Evolutionary conservation across 2,329 filamentous ascomycete species (phyloP).

Genomic region (Ceratocystiopsis brevicomis): DNA sequence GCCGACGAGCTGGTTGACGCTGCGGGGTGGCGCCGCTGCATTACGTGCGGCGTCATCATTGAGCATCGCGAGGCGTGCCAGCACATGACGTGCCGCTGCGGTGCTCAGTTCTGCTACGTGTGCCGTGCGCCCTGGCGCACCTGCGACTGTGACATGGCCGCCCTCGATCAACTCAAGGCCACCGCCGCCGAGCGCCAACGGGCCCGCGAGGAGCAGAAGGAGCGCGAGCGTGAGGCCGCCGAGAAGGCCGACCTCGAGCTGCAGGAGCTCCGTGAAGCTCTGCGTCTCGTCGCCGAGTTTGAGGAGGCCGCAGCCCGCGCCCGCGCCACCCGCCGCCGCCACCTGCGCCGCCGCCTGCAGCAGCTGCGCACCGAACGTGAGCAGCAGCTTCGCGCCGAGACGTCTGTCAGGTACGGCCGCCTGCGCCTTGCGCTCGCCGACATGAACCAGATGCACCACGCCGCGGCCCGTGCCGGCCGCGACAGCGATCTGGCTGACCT

Average conservation of each 20-base stretch:
- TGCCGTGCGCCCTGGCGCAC: constrained; percentile 56
- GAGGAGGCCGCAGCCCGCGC: constrained; percentile 17
- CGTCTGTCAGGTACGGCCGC: constrained; percentile 1
- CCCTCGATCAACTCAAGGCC: constrained; percentile 23
- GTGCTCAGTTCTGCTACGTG: constrained; percentile 68
- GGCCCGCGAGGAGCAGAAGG: constrained; percentile 11
- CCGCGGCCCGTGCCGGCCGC: constrained; percentile 20
- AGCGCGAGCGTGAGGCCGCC: constrained; percentile 11
- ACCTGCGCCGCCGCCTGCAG: constrained; percentile 17
- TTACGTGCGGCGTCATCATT: constrained; percentile 49
- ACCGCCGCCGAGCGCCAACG: constrained; percentile 17
- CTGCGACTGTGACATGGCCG: constrained; percentile 40
- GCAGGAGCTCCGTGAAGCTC: constrained; percentile 18
- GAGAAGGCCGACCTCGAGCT: constrained; percentile 14
- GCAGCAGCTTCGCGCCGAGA: constrained; percentile 14
- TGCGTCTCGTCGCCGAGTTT: constrained; percentile 28
- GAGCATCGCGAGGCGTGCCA: constrained; percentile 66
- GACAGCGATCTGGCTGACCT: constrained; percentile 15
- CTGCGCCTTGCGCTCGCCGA: not conserved
- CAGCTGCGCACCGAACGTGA: constrained; percentile 22
- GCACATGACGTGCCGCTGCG: constrained; percentile 74
- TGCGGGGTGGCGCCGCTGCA: constrained; percentile 58
- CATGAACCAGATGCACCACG: constrained; percentile 16
- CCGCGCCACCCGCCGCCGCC: constrained; percentile 16
- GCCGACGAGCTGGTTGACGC: constrained; percentile 44